Conservation (phyloP, 176 grass and related monocot genomes). For the Phyllostachys edulis region DNA sequence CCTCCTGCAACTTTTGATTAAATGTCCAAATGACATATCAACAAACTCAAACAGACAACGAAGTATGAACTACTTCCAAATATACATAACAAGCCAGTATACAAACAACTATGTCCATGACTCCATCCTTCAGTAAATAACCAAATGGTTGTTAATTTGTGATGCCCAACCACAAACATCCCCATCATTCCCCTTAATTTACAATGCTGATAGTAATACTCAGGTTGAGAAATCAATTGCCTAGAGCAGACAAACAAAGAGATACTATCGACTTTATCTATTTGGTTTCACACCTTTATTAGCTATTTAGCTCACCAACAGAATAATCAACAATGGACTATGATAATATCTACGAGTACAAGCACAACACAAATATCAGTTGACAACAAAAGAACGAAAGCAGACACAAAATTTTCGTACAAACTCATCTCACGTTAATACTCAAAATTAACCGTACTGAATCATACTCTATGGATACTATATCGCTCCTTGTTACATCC, state of each 20-base stretch:
- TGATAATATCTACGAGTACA: background rate
- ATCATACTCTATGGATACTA: background rate
- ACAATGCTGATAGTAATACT: background rate
- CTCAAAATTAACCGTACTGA: background rate
- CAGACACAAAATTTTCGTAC: background rate
- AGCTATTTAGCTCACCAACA: background rate
- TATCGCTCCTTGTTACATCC: background rate
- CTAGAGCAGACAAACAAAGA: background rate
- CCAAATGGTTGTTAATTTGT: background rate
- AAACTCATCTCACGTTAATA: no score
- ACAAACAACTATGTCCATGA: background rate
- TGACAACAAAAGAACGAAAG: background rate
- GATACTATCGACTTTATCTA: background rate
- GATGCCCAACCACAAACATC: background rate
- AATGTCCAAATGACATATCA: background rate
- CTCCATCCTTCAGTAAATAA: background rate
- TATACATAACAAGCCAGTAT: background rate
- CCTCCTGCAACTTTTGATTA: background rate
- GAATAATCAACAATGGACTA: background rate
- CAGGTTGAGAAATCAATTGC: background rate
- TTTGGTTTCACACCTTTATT: background rate
- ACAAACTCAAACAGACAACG: no score
- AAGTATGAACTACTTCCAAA: background rate
- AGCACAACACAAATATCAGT: background rate
- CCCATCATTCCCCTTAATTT: background rate